Base-by-base conservation (phyloP, 495 filamentous ascomycete genomes). In the Aspergillus biplanus region DNA sequence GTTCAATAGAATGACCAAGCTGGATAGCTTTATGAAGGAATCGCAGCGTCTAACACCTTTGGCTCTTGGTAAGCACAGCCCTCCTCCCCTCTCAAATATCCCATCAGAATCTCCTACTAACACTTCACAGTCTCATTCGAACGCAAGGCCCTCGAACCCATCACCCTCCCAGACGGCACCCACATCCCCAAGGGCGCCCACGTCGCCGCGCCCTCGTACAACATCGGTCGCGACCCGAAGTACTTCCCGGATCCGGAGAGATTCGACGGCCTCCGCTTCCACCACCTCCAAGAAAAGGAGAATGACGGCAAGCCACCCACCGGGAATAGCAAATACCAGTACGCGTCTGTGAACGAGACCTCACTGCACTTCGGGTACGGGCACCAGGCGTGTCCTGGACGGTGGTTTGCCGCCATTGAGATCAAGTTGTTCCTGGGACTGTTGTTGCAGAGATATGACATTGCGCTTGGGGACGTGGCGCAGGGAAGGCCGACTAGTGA, bases 11-110 rank as follows among this genome's bases (percentile, higher is more conserved):
- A 44, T 44, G 39, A 44, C 39, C 4, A 44, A 44, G 7, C 7
- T 85, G 71, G 72, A 75, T 52, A 75, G 69, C 54, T 48, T 64
- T 6, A 50, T 71, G 13, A 74, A 77, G 65, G 66, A 81, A 58
- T 65, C 69, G 47, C 66, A 70, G 61, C 52, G 56, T 31, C 32
- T 75, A 68, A 53, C 72, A 60, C 57, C 78, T 2, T 7, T 37
- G 33, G 47, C 31, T 6, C 46, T 32, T 47, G 27, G 16, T n/a
- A 58, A 35, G 31, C 21, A 27, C 21, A 27, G 18, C 27, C 21
- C 4, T n/a, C 46, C 7, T 34, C 3, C 3, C 39, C 39, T n/a
- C n/a, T 44, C 39, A 44, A 6, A 44, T 21, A 44, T 44, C n/a
- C 3, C n/a, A 44, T 27, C 21, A 27, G 21, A 27, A 27, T 27